Evolutionary conservation across 164 flowering plant species (phyloP).

Genomic region (Magnolia officinalis): DNA sequence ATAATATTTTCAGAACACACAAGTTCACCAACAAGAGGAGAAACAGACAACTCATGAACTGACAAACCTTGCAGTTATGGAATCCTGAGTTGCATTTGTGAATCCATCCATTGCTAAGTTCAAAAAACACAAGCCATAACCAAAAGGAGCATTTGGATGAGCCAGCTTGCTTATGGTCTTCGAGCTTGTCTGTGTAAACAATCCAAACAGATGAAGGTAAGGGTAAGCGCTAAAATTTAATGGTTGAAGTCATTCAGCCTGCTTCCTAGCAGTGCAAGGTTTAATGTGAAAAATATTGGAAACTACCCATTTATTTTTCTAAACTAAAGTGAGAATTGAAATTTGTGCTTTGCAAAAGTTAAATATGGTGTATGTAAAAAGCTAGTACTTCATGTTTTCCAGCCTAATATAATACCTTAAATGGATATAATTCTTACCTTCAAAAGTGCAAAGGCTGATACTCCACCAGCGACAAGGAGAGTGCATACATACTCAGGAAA

Average conservation of each 20-base stretch:
- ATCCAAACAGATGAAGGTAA: not conserved
- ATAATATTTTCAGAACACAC: not conserved
- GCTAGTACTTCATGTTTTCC: not conserved
- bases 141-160: slow-evolving; percentile 93
- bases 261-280: not conserved
- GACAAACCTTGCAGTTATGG: slow-evolving; percentile 69
- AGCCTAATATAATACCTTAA: not conserved
- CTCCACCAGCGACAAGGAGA: slow-evolving; percentile 98
- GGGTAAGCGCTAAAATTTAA: not conserved
- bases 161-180: slow-evolving; percentile 95
- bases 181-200: slow-evolving; percentile 73
- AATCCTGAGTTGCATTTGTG: slow-evolving; percentile 97
- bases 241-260: not conserved
- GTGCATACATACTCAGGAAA: slow-evolving; percentile 87
- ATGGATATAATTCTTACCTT: slow-evolving; percentile 46
- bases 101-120: slow-evolving; percentile 96
- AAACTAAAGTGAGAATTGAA: not conserved
- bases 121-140: slow-evolving; percentile 88
- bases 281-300: not conserved
- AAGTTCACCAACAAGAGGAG: too few relatives aligned
- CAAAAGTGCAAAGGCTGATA: slow-evolving; percentile 79
- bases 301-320: too few relatives aligned
- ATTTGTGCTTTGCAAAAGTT: not conserved
- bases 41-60: too few relatives aligned
- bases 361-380: not conserved